Evolutionary conservation across 164 flowering plant species (phyloP).

Genomic region (Kingdonia uniflora): DNA sequence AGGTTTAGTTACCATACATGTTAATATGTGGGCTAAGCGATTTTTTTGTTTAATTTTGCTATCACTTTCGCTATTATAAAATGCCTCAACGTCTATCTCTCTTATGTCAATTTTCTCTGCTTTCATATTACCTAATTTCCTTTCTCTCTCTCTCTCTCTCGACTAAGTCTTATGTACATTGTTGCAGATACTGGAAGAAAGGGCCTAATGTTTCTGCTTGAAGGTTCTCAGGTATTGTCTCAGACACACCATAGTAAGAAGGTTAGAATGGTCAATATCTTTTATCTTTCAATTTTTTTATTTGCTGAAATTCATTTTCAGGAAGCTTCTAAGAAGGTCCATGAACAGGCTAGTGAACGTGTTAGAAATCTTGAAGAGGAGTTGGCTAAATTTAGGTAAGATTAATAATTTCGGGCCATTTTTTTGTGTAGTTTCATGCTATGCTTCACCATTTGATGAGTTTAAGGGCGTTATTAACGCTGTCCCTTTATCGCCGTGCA

Average conservation of each 20-base stretch:
- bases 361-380: constrained; percentile 64
- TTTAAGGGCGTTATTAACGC: too few species aligned
- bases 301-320: constrained; percentile 11
- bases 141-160: too few species aligned
- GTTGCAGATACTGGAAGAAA: constrained; percentile 40
- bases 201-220: constrained; percentile 38
- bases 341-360: constrained; percentile 45
- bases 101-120: too few species aligned
- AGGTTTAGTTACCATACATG: constrained; percentile 27
- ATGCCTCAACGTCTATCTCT: too few species aligned
- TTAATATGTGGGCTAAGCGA: background rate
- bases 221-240: constrained; percentile 52
- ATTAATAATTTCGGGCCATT: too few species aligned
- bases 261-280: background rate
- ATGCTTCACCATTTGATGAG: too few species aligned
- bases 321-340: constrained; percentile 50
- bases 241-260: too few species aligned
- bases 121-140: too few species aligned
- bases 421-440: too few species aligned
- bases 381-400: constrained; percentile 47
- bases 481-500: too few species aligned
- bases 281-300: background rate
- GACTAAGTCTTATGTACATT: background rate
- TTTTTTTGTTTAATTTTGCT: background rate
- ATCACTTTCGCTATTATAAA: background rate